phyloP scores from a whole-genome alignment of 805 yeast species.

The Starmerella apicola region DNA sequence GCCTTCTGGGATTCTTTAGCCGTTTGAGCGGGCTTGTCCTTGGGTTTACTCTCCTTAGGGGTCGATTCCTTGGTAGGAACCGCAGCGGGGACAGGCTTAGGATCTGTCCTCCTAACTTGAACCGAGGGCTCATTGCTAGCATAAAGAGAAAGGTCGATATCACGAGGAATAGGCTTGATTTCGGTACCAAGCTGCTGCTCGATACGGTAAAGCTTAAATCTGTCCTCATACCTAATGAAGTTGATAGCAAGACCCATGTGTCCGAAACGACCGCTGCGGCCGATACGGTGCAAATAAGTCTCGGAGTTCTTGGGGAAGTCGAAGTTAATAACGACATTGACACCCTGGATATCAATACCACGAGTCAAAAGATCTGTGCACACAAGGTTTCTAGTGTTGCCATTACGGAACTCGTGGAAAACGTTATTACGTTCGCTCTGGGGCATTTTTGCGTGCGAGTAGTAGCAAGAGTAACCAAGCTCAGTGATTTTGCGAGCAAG shows the following conservation, averaged over 20 bases:
- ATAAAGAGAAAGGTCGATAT: slow-evolving; percentile 76
- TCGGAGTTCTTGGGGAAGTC: slow-evolving; percentile 98
- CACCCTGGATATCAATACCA: slow-evolving; percentile 99
- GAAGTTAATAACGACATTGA: slow-evolving; percentile 92
- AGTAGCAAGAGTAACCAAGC: slow-evolving; percentile 90
- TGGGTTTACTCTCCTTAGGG: neutral
- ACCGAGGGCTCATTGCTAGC: slow-evolving; percentile 54
- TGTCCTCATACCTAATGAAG: slow-evolving; percentile 91
- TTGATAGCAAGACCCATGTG: slow-evolving; percentile 96
- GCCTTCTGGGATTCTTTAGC: neutral
- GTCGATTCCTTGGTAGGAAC: neutral
- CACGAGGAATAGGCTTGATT: slow-evolving; percentile 91
- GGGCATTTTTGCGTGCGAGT: slow-evolving; percentile 95
- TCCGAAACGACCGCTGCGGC: slow-evolving; percentile 98
- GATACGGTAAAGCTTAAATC: slow-evolving; percentile 83
- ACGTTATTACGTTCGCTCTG: slow-evolving; percentile 95
- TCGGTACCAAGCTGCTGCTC: slow-evolving; percentile 97
- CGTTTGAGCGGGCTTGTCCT: neutral
- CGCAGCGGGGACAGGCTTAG: neutral
- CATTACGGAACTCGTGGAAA: slow-evolving; percentile 97
- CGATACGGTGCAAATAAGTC: slow-evolving; percentile 94
- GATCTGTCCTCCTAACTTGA: neutral
- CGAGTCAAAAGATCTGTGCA: slow-evolving; percentile 93
- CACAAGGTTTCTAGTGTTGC: slow-evolving; percentile 91
- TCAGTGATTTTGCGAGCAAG: slow-evolving; percentile 93